Base-by-base conservation (phyloP, 352 stramenopile species). In the Globisporangium okanoganense region DNA sequence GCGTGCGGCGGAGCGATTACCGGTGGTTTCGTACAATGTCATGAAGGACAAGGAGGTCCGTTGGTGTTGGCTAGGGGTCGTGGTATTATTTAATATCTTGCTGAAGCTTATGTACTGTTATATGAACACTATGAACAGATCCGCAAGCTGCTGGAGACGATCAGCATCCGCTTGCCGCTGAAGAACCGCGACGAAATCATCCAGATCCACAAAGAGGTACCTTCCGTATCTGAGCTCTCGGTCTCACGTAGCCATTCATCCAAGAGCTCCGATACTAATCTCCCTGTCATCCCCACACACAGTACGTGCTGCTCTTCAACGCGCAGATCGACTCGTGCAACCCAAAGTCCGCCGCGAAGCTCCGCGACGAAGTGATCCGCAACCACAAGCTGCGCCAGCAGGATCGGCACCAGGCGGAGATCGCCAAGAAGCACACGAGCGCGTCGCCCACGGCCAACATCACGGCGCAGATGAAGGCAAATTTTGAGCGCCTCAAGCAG, bases 171-270 rank as follows among this genome's bases (percentile, higher is more conserved):
- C 27, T 62, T 79, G 10, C 60, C 64, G 6, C 76, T 85, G 24
- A 90, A 87, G 61, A 87, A 85, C 59, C 72, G 82, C 35, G 83
- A 93, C n/a, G 82, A 91, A 43, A 92, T 93, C 64, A 91, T 95
- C 63, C 80, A 91, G 60, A 88, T 90, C 56, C 85, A 95, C 72
- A 95, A 95, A 76, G 85, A 95, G 77, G 85, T 94, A 61, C 27
- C 65, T 12, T 22, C 14, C 8, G 22, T 47, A 36, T 27, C 14
- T 47, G 12, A 13, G 48, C 40, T 45, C 5, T 22, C 40, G 18
- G 40, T 45, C 40, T 45, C 40, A 45, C 18, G 13, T 8, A 13
- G 33, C 33, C 33, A 40, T 40, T 12, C 33, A 43, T 43, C 36
- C 36, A 43, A 43, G 36, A 43, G 36, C 36, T 43, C 36, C 6